Conservation (phyloP, 1,284 basidiomycete species). For the Phlebopus sp. region DNA sequence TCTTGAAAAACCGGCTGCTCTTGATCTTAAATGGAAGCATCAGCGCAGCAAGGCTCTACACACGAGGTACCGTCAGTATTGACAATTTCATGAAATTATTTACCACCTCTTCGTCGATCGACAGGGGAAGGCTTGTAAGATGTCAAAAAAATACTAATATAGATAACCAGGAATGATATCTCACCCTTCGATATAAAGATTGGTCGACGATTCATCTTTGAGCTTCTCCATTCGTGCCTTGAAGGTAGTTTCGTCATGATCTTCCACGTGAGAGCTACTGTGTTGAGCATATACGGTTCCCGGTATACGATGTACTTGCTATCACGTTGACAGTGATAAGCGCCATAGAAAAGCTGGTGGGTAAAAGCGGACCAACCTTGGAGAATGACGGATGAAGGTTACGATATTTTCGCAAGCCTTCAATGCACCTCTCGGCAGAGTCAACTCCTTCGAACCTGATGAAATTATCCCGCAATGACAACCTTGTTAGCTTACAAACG, state of each 20-base stretch:
- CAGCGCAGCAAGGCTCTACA: conserved; percentile 55
- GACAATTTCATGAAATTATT: background rate
- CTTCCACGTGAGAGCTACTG: conserved; percentile 14
- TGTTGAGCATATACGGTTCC: conserved; percentile 54
- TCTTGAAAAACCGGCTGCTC: conserved; percentile 72
- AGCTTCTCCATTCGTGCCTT: conserved; percentile 71
- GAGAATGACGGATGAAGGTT: conserved; percentile 77
- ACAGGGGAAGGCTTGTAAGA: conserved; percentile 52
- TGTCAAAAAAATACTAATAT: conserved; percentile 1
- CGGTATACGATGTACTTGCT: conserved; percentile 79
- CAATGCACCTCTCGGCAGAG: conserved; percentile 67
- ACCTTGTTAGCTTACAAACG: background rate
- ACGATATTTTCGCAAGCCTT: conserved; percentile 58
- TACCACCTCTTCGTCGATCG: conserved; percentile 44
- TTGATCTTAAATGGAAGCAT: conserved; percentile 63
- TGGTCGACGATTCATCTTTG: conserved; percentile 59
- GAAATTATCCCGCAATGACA: background rate
- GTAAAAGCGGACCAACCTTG: conserved; percentile 35
- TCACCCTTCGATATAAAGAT: conserved; percentile 73
- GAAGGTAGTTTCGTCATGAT: conserved; percentile 49
- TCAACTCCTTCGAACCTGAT: conserved; percentile 60
- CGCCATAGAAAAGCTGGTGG: too few relatives aligned
- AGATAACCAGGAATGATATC: background rate
- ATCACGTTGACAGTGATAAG: background rate
- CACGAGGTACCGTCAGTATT: background rate